Evolutionary conservation across 2,329 filamentous ascomycete species (phyloP).

Genomic region (Tolypocladium endophyticum): DNA sequence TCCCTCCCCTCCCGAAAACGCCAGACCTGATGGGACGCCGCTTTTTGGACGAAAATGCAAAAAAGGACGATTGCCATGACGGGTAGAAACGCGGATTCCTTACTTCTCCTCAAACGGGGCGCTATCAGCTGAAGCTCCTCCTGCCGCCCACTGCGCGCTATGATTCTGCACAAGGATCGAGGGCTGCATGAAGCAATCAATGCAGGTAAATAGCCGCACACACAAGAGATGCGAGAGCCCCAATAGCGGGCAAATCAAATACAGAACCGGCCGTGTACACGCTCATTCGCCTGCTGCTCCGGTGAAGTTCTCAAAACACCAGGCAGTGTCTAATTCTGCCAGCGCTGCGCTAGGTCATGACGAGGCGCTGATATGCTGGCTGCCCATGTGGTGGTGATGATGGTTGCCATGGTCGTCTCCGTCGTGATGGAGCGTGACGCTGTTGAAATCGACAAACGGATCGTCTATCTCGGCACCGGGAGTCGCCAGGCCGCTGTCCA

Average conservation of each 20-base stretch:
- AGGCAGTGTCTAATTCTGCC: background rate
- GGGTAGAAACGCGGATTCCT: background rate
- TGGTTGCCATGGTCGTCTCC: slow-evolving; percentile 58
- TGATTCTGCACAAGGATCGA: background rate
- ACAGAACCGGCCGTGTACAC: background rate
- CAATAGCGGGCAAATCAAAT: background rate
- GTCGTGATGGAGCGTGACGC: slow-evolving; percentile 92
- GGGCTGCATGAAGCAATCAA: background rate
- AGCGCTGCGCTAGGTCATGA: slow-evolving; percentile 4
- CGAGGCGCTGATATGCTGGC: slow-evolving; percentile 9
- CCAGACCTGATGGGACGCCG: slow-evolving; percentile 17
- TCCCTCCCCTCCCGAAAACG: slow-evolving; percentile 19
- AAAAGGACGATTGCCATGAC: background rate
- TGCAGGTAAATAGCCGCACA: background rate
- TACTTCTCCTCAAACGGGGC: background rate
- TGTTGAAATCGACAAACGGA: slow-evolving; percentile 98
- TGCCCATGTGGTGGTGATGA: slow-evolving; percentile 13
- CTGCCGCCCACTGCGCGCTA: background rate
- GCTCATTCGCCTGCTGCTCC: background rate
- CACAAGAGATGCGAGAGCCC: background rate
- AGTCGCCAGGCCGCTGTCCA: slow-evolving; percentile 77
- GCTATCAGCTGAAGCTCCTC: background rate
- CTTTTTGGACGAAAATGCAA: slow-evolving; percentile 6
- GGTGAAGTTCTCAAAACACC: background rate
- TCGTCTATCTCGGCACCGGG: slow-evolving; percentile 74